A percentile compares a stretch with the other conserved stretches of the same genome.
Evolutionary conservation across 2,329 filamentous ascomycete genomes (phyloP).

Genomic region (Westerdykella sp.): DNA sequence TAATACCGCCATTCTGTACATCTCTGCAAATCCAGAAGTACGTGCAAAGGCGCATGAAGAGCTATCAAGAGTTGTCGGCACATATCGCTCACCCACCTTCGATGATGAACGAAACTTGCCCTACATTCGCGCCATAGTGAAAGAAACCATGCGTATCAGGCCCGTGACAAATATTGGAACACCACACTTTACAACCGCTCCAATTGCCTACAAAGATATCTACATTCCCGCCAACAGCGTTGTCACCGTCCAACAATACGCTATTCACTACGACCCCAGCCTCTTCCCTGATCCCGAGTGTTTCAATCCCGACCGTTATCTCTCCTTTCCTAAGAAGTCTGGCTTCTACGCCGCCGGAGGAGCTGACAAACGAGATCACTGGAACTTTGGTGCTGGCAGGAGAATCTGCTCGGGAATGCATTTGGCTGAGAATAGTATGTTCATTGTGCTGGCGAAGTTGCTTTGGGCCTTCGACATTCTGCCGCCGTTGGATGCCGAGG

Average conservation of each 20-base stretch:
- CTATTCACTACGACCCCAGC: constrained; percentile 34
- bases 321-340: constrained; percentile 23
- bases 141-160: constrained; percentile 42
- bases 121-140: constrained; percentile 33
- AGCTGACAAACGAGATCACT: constrained; percentile 30
- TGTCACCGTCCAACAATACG: constrained; percentile 24
- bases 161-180: constrained; percentile 32
- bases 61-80: constrained; percentile 12
- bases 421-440: constrained; percentile 41
- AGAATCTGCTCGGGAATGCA: constrained; percentile 40
- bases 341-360: constrained; percentile 31
- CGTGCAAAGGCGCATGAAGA: constrained; percentile 20
- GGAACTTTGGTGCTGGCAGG: constrained; percentile 40
- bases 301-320: constrained; percentile 44
- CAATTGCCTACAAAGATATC: constrained; percentile 38
- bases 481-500: constrained; percentile 33
- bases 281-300: constrained; percentile 31
- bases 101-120: constrained; percentile 42
- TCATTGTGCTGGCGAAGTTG: constrained; percentile 39
- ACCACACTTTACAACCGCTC: constrained; percentile 31
- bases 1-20: constrained; percentile 28
- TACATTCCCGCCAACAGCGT: constrained; percentile 40
- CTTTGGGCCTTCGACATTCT: constrained; percentile 46
- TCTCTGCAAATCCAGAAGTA: constrained; percentile 19
- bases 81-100: constrained; percentile 24